These are phyloP conservation scores for Epichloe elymi DNA, from an alignment of 2,329 filamentous ascomycete species.

Conservation along the genomic window DNA sequence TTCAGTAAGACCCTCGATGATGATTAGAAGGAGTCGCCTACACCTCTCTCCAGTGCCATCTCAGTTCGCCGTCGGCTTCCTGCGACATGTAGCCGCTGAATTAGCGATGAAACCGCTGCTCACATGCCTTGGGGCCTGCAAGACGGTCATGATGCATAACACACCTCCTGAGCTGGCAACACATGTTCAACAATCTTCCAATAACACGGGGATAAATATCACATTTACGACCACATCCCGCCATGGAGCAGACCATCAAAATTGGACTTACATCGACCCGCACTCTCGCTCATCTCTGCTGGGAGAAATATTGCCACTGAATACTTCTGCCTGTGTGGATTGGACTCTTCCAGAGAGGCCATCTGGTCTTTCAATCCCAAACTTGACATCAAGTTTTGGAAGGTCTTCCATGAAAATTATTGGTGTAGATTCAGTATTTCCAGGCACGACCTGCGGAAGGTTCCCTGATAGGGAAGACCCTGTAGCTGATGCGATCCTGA, in stretches of 20 bases:
- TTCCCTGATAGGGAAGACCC: background rate
- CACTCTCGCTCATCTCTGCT: background rate
- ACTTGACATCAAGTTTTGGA: background rate
- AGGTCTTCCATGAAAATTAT: background rate
- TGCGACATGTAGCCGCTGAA: background rate
- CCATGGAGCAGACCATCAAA: background rate
- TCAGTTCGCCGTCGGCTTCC: background rate
- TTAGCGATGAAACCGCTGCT: background rate
- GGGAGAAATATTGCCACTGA: background rate
- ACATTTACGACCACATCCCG: background rate
- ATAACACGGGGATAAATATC: background rate
- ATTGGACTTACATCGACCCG: background rate
- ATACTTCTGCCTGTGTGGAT: background rate
- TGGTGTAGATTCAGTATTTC: background rate
- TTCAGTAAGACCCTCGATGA: background rate
- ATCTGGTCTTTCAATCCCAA: background rate
- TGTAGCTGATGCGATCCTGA: background rate
- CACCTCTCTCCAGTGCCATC: background rate
- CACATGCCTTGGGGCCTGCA: background rate
- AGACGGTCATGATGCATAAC: background rate
- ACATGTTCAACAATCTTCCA: background rate
- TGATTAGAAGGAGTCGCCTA: background rate
- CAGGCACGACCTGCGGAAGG: background rate
- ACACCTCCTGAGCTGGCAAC: background rate
- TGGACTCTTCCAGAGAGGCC: background rate